Evolutionary conservation across 371 early-diverging fungal species (phyloP), one percentile per base, ranked within the genome.

Genomic region (Vairimorpha apis): DNA sequence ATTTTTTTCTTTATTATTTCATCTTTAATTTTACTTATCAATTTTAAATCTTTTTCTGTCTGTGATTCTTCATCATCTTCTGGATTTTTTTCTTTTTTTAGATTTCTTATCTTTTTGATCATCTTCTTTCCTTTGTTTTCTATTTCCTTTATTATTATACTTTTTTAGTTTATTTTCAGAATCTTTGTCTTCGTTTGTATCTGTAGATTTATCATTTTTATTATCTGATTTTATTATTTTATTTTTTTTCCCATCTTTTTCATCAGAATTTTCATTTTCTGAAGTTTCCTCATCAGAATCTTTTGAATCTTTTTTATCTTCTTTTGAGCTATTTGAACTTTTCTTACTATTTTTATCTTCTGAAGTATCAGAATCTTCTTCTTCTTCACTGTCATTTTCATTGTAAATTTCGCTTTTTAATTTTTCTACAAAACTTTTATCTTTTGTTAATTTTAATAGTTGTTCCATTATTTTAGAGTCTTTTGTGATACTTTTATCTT

Each of bases 231-330:
- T 5, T 16, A 7, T 41, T 21, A 3, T 3, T 18, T 47, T 29
- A 16, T 43, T 32, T 58, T 68, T 55, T 23, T 66, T 62, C 2
- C 38, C n/a, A 62, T 53, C 41, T 66, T 53, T 5, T 3, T 8
- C 35, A 37, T 53, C 29, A 23, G 29, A 1, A 10, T 16, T 29
- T 27, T 32, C 37, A 27, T 49, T 21, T 66, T 51, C 2, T 18
- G 2, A 16, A 29, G 51, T 18, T 53, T 18, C 16, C 32, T 12
- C 1, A 29, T 27, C 33, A 35, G 14, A 32, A 7, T 55, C 8
- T 12, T 29, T n/a, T 13, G 12, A 53, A 27, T 29, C 29, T 35
- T 33, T 72, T n/a, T n/a, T n/a, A n/a, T n/a, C n/a, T n/a, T n/a
- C n/a, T n/a, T n/a, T n/a, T n/a, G n/a, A n/a, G n/a, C n/a, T n/a